A percentile compares a stretch with the other conserved stretches of the same genome.
phyloP scores from a whole-genome alignment of 2,329 filamentous ascomycete genomes.

The Boeremia exigua region DNA sequence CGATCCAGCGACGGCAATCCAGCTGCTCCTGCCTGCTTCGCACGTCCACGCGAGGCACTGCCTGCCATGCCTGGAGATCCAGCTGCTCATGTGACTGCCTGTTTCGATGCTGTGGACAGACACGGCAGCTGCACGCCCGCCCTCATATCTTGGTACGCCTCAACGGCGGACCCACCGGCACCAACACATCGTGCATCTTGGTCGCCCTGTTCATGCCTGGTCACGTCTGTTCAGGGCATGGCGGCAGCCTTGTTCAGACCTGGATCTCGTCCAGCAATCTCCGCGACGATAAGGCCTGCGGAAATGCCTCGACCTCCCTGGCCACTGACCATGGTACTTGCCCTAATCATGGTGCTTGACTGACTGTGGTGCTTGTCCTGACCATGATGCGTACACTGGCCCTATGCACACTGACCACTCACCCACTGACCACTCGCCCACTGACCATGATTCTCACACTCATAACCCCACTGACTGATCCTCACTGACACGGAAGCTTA shows the following conservation, averaged over 20 bases:
- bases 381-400: too few species aligned
- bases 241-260: background rate
- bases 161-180: constrained; percentile 3
- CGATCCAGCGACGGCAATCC: too few species aligned
- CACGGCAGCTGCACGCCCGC: background rate
- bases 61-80: too few species aligned
- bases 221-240: background rate
- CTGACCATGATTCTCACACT: too few species aligned
- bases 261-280: background rate
- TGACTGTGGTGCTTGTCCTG: too few species aligned
- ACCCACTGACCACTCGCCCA: too few species aligned
- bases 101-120: background rate
- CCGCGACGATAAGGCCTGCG: background rate
- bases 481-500: too few species aligned
- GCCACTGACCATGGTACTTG: background rate
- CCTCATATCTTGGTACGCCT: background rate
- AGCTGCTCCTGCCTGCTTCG: background rate
- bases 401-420: too few species aligned
- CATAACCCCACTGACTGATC: too few species aligned
- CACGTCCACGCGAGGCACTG: too few species aligned
- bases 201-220: background rate
- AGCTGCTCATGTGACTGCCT: background rate
- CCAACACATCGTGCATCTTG: background rate
- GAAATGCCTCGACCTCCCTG: background rate
- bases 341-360: background rate